Evolutionary conservation across 805 yeast species (phyloP), one percentile per base, ranked within the genome.

Genomic region (Nakazawaea holstii): DNA sequence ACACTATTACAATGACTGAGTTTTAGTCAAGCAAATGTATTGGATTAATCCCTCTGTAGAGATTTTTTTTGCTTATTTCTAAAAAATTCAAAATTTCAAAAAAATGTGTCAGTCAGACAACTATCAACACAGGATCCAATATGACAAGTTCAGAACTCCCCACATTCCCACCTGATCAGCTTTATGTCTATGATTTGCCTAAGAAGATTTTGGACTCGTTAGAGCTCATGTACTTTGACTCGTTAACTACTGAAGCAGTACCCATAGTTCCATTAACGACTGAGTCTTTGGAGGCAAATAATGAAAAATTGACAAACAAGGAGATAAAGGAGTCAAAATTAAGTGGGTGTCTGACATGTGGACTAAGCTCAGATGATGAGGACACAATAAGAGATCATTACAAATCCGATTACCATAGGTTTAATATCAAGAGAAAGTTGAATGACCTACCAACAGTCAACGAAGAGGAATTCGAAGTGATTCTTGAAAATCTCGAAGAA

Each of bases 381-480:
- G 50, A 46, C 7, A 57, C 53, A 15, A 39, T 49, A 27, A 67
- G 70, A 49, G 61, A 57, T 2, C 86, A 81, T 55, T 82, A 73
- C 62, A 79, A 77, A 55, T 68, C 81, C 0, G 87, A 82, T 55
- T 68, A 73, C 20, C 82, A 84, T 56, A 69, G 78, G 35, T 70
- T 72, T 56, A 87, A 87, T 58, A 52, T 77, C 45, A 82, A 82
- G 59, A 68, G 91, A 46, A 59, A 67, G 8, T 54, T 76, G 28
- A 64, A 64, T 35, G 74, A 75, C 0, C 64, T 77, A 41, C 60
- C 68, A 0, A 67, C 77, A 0, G 59, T 84, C 14, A 64, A 73
- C 3, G 86, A 77, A 52, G 74, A 64, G 3, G 80, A 82, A 57
- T 86, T 84, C 55, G 87, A 82, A 32, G 63, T 67, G 10, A 53